Evolutionary conservation across 2,329 filamentous ascomycete genomes (phyloP).

Genomic region (Arthrobotrys musiformis): DNA sequence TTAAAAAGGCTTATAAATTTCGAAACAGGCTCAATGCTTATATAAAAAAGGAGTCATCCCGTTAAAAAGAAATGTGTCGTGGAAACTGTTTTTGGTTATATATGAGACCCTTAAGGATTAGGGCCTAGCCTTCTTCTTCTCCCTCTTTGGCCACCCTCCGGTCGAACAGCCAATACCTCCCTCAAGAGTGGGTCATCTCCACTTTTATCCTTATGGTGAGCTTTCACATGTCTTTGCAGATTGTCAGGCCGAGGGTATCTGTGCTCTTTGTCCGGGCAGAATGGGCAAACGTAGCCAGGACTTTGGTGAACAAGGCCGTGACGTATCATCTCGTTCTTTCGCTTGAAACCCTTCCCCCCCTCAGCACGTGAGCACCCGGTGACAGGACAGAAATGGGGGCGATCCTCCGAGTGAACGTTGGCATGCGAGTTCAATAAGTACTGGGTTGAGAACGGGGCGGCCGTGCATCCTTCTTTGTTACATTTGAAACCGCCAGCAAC

Average conservation of each 20-base stretch:
- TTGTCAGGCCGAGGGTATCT: constrained; percentile 96
- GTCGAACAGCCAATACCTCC: constrained; percentile 84
- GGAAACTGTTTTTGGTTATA: neutral
- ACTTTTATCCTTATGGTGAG: constrained; percentile 88
- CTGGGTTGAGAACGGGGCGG: constrained; percentile 78
- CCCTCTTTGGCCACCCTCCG: constrained; percentile 84
- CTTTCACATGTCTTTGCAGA: constrained; percentile 90
- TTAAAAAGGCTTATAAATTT: constrained; percentile 30
- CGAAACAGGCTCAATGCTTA: constrained; percentile 23
- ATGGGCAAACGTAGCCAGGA: constrained; percentile 94
- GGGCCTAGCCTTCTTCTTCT: constrained; percentile 69
- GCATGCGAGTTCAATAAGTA: constrained; percentile 82
- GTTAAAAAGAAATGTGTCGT: constrained; percentile 7
- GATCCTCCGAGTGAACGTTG: constrained; percentile 74
- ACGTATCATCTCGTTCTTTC: constrained; percentile 78
- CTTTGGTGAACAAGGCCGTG: constrained; percentile 91
- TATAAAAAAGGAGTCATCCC: constrained; percentile 19
- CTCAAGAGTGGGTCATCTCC: constrained; percentile 85
- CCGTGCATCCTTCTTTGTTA: constrained; percentile 71
- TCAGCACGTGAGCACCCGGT: constrained; percentile 72
- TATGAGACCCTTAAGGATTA: constrained; percentile 19
- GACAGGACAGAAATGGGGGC: constrained; percentile 75
- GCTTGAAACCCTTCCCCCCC: constrained; percentile 75
- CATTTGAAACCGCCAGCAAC: constrained; percentile 58
- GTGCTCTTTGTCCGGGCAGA: constrained; percentile 92